These are phyloP conservation scores for Aurinia saxatilis DNA, from an alignment of 345 rosid species.

Conservation along the genomic window DNA sequence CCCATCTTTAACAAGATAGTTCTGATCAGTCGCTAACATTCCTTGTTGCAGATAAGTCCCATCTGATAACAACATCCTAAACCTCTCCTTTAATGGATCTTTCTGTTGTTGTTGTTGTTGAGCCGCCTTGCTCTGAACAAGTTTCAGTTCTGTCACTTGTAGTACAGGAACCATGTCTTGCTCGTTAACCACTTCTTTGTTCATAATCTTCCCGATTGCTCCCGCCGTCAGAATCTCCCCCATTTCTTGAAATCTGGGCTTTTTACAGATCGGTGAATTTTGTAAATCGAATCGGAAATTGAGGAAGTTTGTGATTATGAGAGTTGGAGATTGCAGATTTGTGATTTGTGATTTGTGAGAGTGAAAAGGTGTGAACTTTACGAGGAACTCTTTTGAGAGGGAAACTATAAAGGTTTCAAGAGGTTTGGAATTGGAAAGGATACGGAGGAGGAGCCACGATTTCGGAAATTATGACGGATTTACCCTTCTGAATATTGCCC, in stretches of 20 bases:
- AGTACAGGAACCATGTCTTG: conserved; percentile 45
- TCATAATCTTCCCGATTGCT: conserved; percentile 43
- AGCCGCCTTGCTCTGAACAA: conserved; percentile 37
- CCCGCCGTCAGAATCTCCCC: conserved; percentile 57
- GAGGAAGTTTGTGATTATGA: background rate
- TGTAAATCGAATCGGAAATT: background rate
- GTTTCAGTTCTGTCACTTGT: conserved; percentile 62
- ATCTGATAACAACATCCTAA: conserved; percentile 58
- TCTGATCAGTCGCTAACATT: conserved; percentile 58
- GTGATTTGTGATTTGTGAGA: too few species aligned
- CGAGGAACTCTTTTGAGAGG: background rate
- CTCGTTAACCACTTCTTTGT: conserved; percentile 34
- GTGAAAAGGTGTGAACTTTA: background rate
- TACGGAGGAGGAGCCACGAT: background rate
- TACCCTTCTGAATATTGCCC: background rate
- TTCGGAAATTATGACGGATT: background rate
- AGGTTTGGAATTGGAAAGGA: background rate
- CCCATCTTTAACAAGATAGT: conserved; percentile 46
- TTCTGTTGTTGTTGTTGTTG: conserved; percentile 23
- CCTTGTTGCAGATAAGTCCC: conserved; percentile 56
- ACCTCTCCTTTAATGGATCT: conserved; percentile 39
- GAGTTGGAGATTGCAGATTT: too few species aligned
- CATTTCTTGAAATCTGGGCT: too few species aligned
- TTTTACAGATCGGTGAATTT: conserved; percentile 12
- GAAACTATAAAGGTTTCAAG: conserved; percentile 6